These are phyloP conservation scores for Yarrowia osloensis DNA, from an alignment of 805 yeast species.

Conservation along the genomic window DNA sequence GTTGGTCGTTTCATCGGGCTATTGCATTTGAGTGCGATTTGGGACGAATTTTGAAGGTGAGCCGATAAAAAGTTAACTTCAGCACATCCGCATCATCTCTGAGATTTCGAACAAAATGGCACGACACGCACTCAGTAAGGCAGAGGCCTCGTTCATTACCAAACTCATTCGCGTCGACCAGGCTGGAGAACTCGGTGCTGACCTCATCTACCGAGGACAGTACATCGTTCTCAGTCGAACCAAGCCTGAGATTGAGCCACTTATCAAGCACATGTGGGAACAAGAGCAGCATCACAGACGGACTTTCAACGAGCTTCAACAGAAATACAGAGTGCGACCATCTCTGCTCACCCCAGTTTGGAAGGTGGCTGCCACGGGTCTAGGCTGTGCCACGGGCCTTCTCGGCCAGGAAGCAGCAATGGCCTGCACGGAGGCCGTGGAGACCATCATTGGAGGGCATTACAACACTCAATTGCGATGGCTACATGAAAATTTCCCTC, in stretches of 20 bases:
- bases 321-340: constrained; percentile 81
- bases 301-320: constrained; percentile 79
- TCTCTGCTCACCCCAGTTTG: constrained; percentile 88
- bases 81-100: background rate
- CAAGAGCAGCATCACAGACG: constrained; percentile 90
- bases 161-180: constrained; percentile 81
- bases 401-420: constrained; percentile 94
- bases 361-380: constrained; percentile 84
- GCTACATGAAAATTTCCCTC: constrained; percentile 64
- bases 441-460: constrained; percentile 95
- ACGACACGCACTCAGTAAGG: constrained; percentile 33
- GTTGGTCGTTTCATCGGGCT: too few relatives aligned
- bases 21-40: too few relatives aligned
- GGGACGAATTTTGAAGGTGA: background rate
- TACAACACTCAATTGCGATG: constrained; percentile 87
- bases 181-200: constrained; percentile 97
- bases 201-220: constrained; percentile 91
- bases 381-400: constrained; percentile 86
- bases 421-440: constrained; percentile 99
- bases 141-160: constrained; percentile 39
- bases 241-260: constrained; percentile 73
- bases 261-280: constrained; percentile 95
- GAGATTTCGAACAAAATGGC: background rate
- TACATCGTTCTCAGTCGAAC: constrained; percentile 69
- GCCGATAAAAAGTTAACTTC: constrained; percentile 8